These are phyloP conservation scores for Penicillium roqueforti DNA, from an alignment of 495 filamentous ascomycete species.

Conservation along the genomic window DNA sequence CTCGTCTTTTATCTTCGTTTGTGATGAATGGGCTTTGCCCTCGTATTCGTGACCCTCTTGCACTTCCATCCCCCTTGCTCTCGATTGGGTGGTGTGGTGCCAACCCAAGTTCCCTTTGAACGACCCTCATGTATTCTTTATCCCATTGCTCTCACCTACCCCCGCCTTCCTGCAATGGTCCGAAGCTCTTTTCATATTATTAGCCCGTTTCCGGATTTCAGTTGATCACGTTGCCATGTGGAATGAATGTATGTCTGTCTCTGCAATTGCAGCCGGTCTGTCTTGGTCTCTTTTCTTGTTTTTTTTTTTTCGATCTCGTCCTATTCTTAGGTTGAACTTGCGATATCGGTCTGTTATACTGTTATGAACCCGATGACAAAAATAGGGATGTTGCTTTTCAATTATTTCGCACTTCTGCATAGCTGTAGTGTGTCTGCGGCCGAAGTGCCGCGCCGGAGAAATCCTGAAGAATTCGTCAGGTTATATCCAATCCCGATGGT, in stretches of 20 bases:
- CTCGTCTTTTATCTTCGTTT: background rate
- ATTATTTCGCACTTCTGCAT: background rate
- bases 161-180: background rate
- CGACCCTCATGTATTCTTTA: slow-evolving; percentile 7
- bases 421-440: background rate
- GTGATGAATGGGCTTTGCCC: background rate
- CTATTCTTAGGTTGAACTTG: slow-evolving; percentile 2
- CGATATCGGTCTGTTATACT: slow-evolving; percentile 6
- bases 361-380: background rate
- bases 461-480: background rate
- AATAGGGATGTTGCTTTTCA: slow-evolving; percentile 12
- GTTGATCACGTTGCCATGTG: slow-evolving; percentile 23
- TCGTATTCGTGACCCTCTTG: background rate
- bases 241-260: slow-evolving; percentile 24
- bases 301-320: background rate
- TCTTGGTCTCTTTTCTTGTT: slow-evolving; percentile 3
- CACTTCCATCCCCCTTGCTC: background rate
- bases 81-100: background rate
- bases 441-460: background rate
- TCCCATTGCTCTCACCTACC: background rate
- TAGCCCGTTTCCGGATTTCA: slow-evolving; percentile 1
- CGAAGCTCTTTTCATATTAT: background rate
- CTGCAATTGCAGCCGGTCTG: slow-evolving; percentile 20
- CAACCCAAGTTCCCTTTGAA: background rate
- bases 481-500: background rate